Conservation (phyloP, 208 protist species). For the Paratrypanosoma confusum region DNA sequence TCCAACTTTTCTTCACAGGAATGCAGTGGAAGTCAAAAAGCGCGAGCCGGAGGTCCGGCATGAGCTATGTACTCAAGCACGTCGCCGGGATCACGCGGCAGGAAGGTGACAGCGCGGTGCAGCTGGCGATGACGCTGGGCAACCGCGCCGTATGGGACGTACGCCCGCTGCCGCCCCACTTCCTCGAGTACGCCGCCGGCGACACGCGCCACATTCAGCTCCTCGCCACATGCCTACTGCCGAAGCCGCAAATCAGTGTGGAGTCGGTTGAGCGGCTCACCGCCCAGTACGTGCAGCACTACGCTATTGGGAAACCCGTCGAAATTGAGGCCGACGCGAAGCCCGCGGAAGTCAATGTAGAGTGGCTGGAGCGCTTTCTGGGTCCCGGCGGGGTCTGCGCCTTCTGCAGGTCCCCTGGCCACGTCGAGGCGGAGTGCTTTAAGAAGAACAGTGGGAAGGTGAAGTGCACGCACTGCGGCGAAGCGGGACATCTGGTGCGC, state of each 20-base stretch:
- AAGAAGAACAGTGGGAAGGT: slow-evolving; percentile 40
- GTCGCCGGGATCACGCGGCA: slow-evolving; percentile 52
- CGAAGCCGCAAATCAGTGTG: slow-evolving; percentile 10
- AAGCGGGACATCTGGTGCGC: slow-evolving; percentile 27
- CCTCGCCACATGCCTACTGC: slow-evolving; percentile 19
- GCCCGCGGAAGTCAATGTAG: slow-evolving; percentile 56
- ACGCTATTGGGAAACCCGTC: slow-evolving; percentile 45
- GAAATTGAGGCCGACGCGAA: slow-evolving; percentile 51
- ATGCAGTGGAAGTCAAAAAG: slow-evolving; percentile 76
- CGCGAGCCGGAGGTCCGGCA: slow-evolving; percentile 68
- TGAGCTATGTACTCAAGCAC: slow-evolving; percentile 74
- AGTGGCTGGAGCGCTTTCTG: slow-evolving; percentile 67
- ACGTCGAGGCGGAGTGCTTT: slow-evolving; percentile 82
- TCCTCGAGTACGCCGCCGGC: slow-evolving; percentile 80
- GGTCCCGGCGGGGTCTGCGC: slow-evolving; percentile 63
- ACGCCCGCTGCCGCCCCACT: slow-evolving; percentile 74
- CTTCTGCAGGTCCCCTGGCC: slow-evolving; percentile 66
- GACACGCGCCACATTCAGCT: slow-evolving; percentile 83
- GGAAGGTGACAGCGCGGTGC: slow-evolving; percentile 67
- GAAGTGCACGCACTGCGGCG: slow-evolving; percentile 30
- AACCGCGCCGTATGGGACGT: slow-evolving; percentile 82
- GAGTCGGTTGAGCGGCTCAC: slow-evolving; percentile 52
- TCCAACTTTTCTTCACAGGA: slow-evolving; percentile 78
- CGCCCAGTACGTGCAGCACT: slow-evolving; percentile 66
- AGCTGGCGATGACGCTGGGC: slow-evolving; percentile 74